phyloP scores from a whole-genome alignment of 2,329 filamentous ascomycete genomes.

The Penicillium olsonii region DNA sequence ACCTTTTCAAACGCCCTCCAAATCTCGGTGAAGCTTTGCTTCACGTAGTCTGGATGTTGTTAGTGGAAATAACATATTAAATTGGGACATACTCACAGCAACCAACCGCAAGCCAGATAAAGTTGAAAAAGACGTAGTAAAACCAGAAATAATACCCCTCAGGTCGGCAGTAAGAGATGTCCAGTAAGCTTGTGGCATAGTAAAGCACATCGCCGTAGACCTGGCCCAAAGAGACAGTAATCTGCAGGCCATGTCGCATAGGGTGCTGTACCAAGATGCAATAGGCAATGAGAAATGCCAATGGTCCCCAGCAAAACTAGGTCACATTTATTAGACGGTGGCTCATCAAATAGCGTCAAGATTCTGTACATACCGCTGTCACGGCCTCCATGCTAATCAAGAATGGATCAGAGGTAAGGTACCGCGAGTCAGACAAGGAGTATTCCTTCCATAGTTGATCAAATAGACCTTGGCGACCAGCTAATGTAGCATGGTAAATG shows the following conservation, averaged over 20 bases:
- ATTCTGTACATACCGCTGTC: conserved; percentile 60
- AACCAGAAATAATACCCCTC: conserved; percentile 59
- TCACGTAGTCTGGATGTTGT: background rate
- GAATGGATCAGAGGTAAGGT: conserved; percentile 74
- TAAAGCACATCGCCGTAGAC: conserved; percentile 60
- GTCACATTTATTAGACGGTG: background rate
- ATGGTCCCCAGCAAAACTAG: conserved; percentile 57
- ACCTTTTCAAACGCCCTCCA: background rate
- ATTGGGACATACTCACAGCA: conserved; percentile 26
- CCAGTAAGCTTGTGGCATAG: conserved; percentile 57
- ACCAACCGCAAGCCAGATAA: conserved; percentile 58
- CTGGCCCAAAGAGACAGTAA: conserved; percentile 56
- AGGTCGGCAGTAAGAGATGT: conserved; percentile 53
- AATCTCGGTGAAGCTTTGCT: background rate
- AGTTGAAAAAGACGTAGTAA: conserved; percentile 60
- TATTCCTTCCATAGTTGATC: conserved; percentile 91
- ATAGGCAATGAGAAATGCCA: conserved; percentile 53
- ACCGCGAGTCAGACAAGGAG: conserved; percentile 77
- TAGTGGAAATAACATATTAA: background rate
- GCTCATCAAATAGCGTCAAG: no score
- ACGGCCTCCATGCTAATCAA: conserved; percentile 79
- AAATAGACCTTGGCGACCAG: conserved; percentile 66
- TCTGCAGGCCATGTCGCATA: conserved; percentile 53
- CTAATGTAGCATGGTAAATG: conserved; percentile 62
- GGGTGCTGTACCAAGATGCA: conserved; percentile 52